Evolutionary conservation across 2,329 filamentous ascomycete genomes (phyloP).

Genomic region (Fusarium illudens): DNA sequence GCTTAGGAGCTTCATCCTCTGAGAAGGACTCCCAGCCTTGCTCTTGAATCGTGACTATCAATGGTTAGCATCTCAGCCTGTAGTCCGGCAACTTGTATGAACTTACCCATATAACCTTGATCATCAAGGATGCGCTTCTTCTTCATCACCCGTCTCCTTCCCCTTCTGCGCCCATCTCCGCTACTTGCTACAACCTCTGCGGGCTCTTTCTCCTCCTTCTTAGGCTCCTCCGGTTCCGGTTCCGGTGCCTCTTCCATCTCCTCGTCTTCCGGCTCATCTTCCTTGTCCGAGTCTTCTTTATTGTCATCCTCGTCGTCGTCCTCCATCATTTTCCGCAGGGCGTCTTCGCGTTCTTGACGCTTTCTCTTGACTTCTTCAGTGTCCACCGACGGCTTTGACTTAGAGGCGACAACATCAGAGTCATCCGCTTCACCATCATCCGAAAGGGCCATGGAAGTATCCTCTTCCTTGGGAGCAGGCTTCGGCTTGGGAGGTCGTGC

Average conservation of each 20-base stretch:
- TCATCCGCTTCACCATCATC: constrained; percentile 54
- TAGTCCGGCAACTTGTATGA: not conserved
- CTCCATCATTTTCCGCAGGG: constrained; percentile 59
- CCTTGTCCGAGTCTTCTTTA: constrained; percentile 55
- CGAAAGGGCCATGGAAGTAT: constrained; percentile 45
- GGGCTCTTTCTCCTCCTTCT: constrained; percentile 54
- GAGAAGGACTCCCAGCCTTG: constrained; percentile 91
- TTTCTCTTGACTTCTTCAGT: constrained; percentile 41
- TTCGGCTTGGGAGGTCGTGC: constrained; percentile 60
- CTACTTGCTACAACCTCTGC: constrained; percentile 63
- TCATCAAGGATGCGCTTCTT: constrained; percentile 89
- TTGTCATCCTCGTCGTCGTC: constrained; percentile 66
- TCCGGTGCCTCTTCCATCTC: constrained; percentile 53
- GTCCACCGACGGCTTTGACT: constrained; percentile 34
- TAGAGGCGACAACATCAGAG: constrained; percentile 44
- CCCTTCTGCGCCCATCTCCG: constrained; percentile 72
- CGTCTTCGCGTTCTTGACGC: constrained; percentile 51
- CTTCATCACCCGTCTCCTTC: constrained; percentile 82
- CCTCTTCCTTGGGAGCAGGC: constrained; percentile 46
- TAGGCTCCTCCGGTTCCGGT: constrained; percentile 49
- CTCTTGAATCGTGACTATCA: constrained; percentile 85
- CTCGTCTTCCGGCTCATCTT: constrained; percentile 50
- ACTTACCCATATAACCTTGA: constrained; percentile 85
- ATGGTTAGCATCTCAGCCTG: constrained; percentile 16
- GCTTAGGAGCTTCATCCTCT: constrained; percentile 76